phyloP scores from a whole-genome alignment of 371 early-diverging fungal species.

The Syncephalis plumigaleata region DNA sequence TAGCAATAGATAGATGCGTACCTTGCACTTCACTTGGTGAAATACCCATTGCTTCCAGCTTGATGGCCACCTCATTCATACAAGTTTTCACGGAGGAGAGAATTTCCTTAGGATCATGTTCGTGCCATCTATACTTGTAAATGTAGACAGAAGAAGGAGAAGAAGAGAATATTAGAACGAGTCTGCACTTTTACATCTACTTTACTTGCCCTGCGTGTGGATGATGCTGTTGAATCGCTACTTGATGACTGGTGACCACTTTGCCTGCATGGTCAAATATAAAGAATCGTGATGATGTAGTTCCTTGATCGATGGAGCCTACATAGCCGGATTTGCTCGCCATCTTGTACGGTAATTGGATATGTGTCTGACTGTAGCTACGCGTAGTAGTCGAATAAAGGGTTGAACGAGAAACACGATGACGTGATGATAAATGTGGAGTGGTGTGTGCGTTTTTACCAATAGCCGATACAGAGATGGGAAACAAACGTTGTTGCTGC shows the following conservation, averaged over 20 bases:
- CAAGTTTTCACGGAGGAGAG: slow-evolving; percentile 50
- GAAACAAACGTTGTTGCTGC: too few species aligned
- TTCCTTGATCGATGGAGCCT: slow-evolving; percentile 93
- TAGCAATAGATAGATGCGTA: too few species aligned
- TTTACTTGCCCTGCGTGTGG: slow-evolving; percentile 55
- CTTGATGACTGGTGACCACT: slow-evolving; percentile 59
- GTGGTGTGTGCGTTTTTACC: too few species aligned
- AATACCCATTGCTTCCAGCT: slow-evolving; percentile 42
- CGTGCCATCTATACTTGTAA: slow-evolving; percentile 56
- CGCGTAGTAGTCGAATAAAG: too few species aligned
- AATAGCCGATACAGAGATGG: too few species aligned
- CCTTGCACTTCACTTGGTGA: slow-evolving; percentile 39
- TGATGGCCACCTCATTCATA: slow-evolving; percentile 43
- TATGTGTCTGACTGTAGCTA: too few species aligned
- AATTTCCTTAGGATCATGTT: slow-evolving; percentile 74
- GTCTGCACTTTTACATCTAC: too few species aligned
- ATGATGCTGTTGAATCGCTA: slow-evolving; percentile 65
- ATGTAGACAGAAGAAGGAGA: too few species aligned
- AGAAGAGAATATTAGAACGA: background rate
- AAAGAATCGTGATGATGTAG: slow-evolving; percentile 81
- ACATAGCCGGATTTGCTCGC: slow-evolving; percentile 11
- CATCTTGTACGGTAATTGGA: too few species aligned
- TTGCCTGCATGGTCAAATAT: slow-evolving; percentile 70
- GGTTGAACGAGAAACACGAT: too few species aligned
- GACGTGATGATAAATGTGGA: too few species aligned